Base-by-base conservation (phyloP, 176 grass and related monocot genomes). In the Oropetium thomaeum region DNA sequence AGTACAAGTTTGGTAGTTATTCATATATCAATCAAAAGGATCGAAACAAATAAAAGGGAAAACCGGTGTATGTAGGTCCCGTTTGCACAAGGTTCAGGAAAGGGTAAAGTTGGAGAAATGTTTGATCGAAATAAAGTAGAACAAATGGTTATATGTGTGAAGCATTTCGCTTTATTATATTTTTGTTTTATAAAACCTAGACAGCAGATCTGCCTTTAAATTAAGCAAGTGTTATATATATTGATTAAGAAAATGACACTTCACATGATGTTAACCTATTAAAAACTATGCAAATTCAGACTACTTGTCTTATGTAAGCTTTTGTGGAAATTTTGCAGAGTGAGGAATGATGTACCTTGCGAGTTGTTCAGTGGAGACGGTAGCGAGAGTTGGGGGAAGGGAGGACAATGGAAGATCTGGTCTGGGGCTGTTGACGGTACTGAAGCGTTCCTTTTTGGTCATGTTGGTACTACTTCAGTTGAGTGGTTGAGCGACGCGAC, bases 391-490 rank as follows among this genome's bases (percentile, higher is more conserved):
- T 53, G 80, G 27, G 27, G 5, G 55, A 19, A 20, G 27, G 5
- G 55, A 19, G 19, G 25, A 34, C 43, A 30, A 11, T 10, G 27
- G 48, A 67, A n/a, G n/a, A n/a, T n/a, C n/a, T n/a, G 39, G 67
- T 76, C 30, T 55, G 42, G 63, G 11, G 29, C 33, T 27, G 15
- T 19, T 47, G 61, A 3, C 48, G 23, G n/a, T n/a, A n/a, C 19
- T 62, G 70, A 61, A 48, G 42, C 64, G 44, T 28, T 19, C 64
- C 60, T 28, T 19, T 43, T 27, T 27, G 49, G 39, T 58, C 62
- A 62, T 78, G 58, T 14, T 58, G 27, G 6, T 82, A 33, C 63
- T 82, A 33, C 63, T 41, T 82, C 72, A 45, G 73, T 72, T 82
- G 73, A 69, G 40, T 59, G 39, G 73, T 77, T 73, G 79, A 42